Base-by-base conservation (phyloP, 73 alveolate genomes). In the Paramecium octaurelia region DNA sequence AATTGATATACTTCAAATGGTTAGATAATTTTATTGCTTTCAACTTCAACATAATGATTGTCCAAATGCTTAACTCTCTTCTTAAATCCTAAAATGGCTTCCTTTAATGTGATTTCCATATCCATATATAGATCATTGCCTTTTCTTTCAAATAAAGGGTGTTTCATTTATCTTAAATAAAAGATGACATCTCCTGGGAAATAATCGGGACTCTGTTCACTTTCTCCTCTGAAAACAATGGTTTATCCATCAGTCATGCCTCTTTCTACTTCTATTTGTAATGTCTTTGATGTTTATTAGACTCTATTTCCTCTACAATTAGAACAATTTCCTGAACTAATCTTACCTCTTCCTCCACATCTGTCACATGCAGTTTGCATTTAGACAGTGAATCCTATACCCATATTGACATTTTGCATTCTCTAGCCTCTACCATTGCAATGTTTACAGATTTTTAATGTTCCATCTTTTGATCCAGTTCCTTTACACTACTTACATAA, bases 391-490 rank as follows among this genome's bases (percentile, higher is more conserved):
- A 98, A 95, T 43, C 99, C 99, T 92, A 97, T 92, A 6, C 99
- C 99, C 94, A 96, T 92, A 54, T 95, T 90, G 6, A 98, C 98
- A 57, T 95, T 94, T 86, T 96, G 96, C 73, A 94, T 43, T 10
- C 94, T 90, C 2, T 94, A 97, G n/a, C 99, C 99, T 75, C 95
- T 90, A 54, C 99, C 99, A 35, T 94, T 95, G 83, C 99, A 98
- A 14, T 92, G 95, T 12, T 99, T 98, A 70, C 99, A 98, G 58
- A 89, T 88, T 85, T 97, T 96, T 16, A 97, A 95, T 92, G 96
- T 97, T 16, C 99, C 99, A 90, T 96, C 97, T 92, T 98, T 98
- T 75, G 99, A 99, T 86, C 99, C 99, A 40, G 99, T 97, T 35
- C 99, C 99, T 93, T 96, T 97, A 77, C 99, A 98, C 50, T 95